phyloP scores from a whole-genome alignment of 2,329 filamentous ascomycete genomes.

The Blastomyces percursus region DNA sequence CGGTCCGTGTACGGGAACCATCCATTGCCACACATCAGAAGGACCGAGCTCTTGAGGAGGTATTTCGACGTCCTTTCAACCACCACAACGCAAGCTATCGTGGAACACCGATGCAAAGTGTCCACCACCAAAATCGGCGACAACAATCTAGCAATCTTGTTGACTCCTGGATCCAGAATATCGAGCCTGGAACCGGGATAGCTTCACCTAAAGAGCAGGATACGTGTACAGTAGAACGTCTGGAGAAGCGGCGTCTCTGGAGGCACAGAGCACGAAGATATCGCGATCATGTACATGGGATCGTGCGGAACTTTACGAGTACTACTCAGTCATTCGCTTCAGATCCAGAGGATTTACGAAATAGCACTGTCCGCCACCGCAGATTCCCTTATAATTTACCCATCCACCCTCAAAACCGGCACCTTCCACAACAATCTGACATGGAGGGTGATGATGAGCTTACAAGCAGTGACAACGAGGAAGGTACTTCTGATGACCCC shows the following conservation, averaged over 20 bases:
- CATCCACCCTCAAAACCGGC: conserved; percentile 28
- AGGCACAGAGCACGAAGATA: conserved; percentile 41
- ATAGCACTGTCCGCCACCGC: conserved; percentile 23
- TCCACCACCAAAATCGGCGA: conserved; percentile 54
- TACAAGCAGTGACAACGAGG: conserved; percentile 63
- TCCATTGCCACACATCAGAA: conserved; percentile 84
- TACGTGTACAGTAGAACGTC: conserved; percentile 45
- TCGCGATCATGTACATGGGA: conserved; percentile 16
- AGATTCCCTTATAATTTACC: conserved; percentile 29
- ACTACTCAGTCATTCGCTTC: conserved; percentile 45
- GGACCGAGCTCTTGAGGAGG: conserved; percentile 79
- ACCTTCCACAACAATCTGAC: conserved; percentile 55
- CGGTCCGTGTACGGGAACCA: conserved; percentile 60
- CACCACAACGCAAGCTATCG: conserved; percentile 45
- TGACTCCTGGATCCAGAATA: conserved; percentile 75
- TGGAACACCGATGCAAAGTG: conserved; percentile 43
- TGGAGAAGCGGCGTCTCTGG: conserved; percentile 43
- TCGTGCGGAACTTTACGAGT: conserved; percentile 39
- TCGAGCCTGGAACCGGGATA: conserved; percentile 44
- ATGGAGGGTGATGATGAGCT: conserved; percentile 84
- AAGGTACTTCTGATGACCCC: conserved; percentile 35
- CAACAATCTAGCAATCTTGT: conserved; percentile 70
- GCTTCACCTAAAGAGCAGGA: conserved; percentile 52
- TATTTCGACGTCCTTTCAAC: conserved; percentile 64
- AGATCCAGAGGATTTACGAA: conserved; percentile 41